Percentiles rank a stretch among this genome's conserved stretches.
Conservation (phyloP, 345 rosid species). For the Kernera saxatilis region DNA sequence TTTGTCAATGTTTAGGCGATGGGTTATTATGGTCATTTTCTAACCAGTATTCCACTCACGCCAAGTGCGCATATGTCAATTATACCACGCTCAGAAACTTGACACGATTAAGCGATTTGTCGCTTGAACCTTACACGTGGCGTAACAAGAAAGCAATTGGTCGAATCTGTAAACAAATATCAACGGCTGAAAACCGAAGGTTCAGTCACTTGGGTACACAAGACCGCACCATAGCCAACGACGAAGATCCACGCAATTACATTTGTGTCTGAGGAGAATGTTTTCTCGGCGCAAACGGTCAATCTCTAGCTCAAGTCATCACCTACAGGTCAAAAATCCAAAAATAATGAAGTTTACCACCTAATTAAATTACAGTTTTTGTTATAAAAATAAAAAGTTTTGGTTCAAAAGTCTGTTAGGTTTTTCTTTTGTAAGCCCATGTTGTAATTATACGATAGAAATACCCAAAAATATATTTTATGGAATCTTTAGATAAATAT, state of each 20-base stretch:
- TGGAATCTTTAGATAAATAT: neutral
- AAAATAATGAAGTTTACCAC: neutral
- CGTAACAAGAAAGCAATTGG: neutral
- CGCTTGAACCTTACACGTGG: neutral
- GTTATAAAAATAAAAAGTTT: neutral
- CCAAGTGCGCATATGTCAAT: constrained; percentile 16
- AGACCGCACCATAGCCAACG: constrained; percentile 2
- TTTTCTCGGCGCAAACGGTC: neutral
- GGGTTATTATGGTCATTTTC: constrained; percentile 2
- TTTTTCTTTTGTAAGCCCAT: neutral
- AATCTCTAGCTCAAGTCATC: neutral
- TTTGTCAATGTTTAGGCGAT: neutral
- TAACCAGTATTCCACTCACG: neutral
- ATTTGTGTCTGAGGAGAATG: constrained; percentile 2
- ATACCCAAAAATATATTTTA: neutral
- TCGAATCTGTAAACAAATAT: neutral
- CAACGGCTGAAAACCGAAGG: neutral
- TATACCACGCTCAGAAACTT: neutral
- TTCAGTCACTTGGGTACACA: neutral
- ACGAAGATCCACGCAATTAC: neutral
- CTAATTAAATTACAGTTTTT: neutral
- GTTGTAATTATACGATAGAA: neutral
- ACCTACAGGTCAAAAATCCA: neutral
- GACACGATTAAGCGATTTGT: constrained; percentile 17
- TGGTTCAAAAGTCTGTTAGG: neutral